Conservation (phyloP, 306 rosid genomes). For the Lablab purpureus region DNA sequence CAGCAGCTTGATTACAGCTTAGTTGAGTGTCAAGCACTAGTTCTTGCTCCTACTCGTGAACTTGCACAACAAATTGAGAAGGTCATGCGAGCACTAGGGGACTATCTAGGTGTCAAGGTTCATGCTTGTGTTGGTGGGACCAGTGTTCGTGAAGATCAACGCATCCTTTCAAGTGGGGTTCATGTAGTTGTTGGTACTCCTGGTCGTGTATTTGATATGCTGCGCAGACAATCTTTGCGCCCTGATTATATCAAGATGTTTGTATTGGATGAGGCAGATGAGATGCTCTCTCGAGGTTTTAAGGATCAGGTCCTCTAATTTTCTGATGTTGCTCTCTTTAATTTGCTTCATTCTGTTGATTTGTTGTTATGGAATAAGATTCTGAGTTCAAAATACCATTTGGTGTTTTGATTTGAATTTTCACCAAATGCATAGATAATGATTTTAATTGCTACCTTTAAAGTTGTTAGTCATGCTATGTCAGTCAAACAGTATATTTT, state of each 20-base stretch:
- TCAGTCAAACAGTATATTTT: neutral
- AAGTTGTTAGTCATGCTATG: neutral
- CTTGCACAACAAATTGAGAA: conserved; percentile 86
- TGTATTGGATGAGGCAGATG: conserved; percentile 63
- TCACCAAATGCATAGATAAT: neutral
- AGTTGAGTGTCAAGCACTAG: conserved; percentile 76
- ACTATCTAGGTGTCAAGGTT: conserved; percentile 79
- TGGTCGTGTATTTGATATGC: conserved; percentile 33
- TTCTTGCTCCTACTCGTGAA: conserved; percentile 86
- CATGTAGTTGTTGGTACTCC: conserved; percentile 32
- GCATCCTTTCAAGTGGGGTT: conserved; percentile 25
- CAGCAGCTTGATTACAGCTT: conserved; percentile 78
- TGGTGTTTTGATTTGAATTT: neutral
- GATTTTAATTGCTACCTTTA: neutral
- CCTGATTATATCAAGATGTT: conserved; percentile 20
- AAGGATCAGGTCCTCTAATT: conserved; percentile 70
- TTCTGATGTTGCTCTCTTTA: neutral
- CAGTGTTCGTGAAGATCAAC: conserved; percentile 32
- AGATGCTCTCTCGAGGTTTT: conserved; percentile 85
- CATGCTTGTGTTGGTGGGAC: conserved; percentile 59
- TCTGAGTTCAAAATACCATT: neutral
- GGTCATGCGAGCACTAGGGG: conserved; percentile 81
- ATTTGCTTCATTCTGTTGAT: neutral
- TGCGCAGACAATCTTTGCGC: conserved; percentile 30
- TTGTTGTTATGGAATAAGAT: neutral